Evolutionary conservation across 2,329 filamentous ascomycete genomes (phyloP).

Genomic region (Colletotrichum sp.): DNA sequence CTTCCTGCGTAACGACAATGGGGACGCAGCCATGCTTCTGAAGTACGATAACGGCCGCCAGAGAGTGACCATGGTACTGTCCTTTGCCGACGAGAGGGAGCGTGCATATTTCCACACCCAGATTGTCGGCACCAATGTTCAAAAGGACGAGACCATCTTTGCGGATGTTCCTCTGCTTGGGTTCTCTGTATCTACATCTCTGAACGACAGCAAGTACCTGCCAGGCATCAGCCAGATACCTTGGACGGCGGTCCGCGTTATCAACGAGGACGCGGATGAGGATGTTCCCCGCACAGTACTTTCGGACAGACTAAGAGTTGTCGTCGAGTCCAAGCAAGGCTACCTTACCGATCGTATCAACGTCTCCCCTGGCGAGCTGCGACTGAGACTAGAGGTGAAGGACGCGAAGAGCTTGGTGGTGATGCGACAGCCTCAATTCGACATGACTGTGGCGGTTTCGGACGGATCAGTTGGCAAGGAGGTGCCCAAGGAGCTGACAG

Average conservation of each 20-base stretch:
- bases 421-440: slow-evolving; percentile 75
- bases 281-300: slow-evolving; percentile 74
- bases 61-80: slow-evolving; percentile 76
- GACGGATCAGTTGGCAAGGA: slow-evolving; percentile 70
- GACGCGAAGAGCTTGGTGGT: slow-evolving; percentile 68
- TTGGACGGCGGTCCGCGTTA: slow-evolving; percentile 73
- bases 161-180: slow-evolving; percentile 71
- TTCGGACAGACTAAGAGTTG: slow-evolving; percentile 76
- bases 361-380: slow-evolving; percentile 76
- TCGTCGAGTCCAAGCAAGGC: slow-evolving; percentile 77
- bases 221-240: slow-evolving; percentile 55
- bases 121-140: slow-evolving; percentile 74
- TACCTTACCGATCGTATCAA: slow-evolving; percentile 86
- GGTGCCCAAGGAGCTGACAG: slow-evolving; percentile 65
- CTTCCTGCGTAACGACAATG: slow-evolving; percentile 75
- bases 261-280: slow-evolving; percentile 72
- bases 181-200: slow-evolving; percentile 65
- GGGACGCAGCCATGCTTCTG: slow-evolving; percentile 72
- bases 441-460: slow-evolving; percentile 77
- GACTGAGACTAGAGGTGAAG: slow-evolving; percentile 68
- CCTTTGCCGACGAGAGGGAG: slow-evolving; percentile 77
- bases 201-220: slow-evolving; percentile 55
- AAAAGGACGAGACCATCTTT: slow-evolving; percentile 72
- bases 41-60: slow-evolving; percentile 70
- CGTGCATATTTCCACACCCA: slow-evolving; percentile 74